A percentile compares a stretch with the other conserved stretches of the same genome.
phyloP scores from a whole-genome alignment of 2,329 filamentous ascomycete species.

The Venturia nashicola region DNA sequence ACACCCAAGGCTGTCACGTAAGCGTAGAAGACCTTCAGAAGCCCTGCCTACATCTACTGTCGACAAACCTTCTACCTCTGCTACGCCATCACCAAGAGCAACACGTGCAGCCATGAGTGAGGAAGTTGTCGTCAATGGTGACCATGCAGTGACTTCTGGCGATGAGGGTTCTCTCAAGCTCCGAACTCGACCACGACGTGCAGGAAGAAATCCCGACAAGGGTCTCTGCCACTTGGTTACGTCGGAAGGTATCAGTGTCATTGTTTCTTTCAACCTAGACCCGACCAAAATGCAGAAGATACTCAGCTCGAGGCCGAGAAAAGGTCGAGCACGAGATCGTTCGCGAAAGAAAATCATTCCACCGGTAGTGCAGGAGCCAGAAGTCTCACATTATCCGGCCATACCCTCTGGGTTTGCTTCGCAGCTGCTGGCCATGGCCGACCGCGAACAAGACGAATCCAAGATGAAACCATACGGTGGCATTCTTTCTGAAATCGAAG shows the following conservation, averaged over 20 bases:
- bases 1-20: conserved; percentile 21
- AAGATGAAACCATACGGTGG: conserved; percentile 86
- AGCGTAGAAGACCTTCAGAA: conserved; percentile 9
- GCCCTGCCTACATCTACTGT: conserved; percentile 4
- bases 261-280: conserved; percentile 48
- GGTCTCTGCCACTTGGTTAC: conserved; percentile 27
- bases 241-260: conserved; percentile 33
- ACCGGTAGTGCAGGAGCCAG: conserved; percentile 26
- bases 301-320: conserved; percentile 44
- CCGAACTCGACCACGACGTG: conserved; percentile 44
- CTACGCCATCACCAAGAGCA: not conserved
- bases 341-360: conserved; percentile 20
- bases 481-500: conserved; percentile 77
- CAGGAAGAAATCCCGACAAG: conserved; percentile 28
- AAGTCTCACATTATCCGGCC: conserved; percentile 43
- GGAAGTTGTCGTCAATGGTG: conserved; percentile 10
- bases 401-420: conserved; percentile 57
- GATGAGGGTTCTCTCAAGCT: conserved; percentile 18
- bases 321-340: conserved; percentile 29
- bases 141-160: conserved; percentile 13
- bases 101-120: conserved; percentile 11
- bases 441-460: conserved; percentile 84
- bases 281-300: conserved; percentile 49
- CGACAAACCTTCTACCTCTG: conserved; percentile 3
- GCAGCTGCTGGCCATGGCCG: conserved; percentile 78